Conservation (phyloP, 257 asterid genomes). For the Rubia yunnanensis region DNA sequence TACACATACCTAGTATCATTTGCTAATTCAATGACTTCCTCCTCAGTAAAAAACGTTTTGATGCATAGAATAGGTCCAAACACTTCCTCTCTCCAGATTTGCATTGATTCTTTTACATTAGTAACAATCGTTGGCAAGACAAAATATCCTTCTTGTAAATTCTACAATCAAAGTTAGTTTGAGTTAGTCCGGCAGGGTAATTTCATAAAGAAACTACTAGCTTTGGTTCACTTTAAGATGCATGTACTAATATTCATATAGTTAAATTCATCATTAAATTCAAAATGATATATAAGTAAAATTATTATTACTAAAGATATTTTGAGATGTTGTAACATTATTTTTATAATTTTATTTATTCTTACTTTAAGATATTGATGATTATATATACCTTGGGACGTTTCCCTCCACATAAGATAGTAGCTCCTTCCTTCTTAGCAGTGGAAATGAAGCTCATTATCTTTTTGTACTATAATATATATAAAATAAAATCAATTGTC, state of each 20-base stretch:
- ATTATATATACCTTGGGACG: conserved; percentile 69
- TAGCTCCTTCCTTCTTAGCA: conserved; percentile 84
- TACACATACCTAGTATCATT: conserved; percentile 73
- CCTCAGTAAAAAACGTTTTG: conserved; percentile 80
- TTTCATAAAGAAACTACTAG: too few relatives aligned
- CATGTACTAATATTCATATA: too few relatives aligned
- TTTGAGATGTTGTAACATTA: too few relatives aligned
- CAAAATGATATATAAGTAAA: too few relatives aligned
- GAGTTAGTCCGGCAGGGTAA: conserved; percentile 1
- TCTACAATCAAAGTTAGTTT: conserved; percentile 30
- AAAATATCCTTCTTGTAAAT: conserved; percentile 72
- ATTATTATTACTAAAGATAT: too few relatives aligned
- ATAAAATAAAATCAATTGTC: neutral
- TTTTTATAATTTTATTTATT: too few relatives aligned
- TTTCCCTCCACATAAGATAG: conserved; percentile 64
- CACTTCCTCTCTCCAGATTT: conserved; percentile 96
- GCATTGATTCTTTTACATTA: conserved; percentile 72
- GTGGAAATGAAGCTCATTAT: conserved; percentile 53
- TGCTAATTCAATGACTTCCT: conserved; percentile 84
- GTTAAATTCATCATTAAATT: too few relatives aligned
- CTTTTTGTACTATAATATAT: conserved; percentile 56
- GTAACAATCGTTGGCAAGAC: conserved; percentile 63
- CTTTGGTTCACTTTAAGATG: too few relatives aligned
- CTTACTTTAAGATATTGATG: too few relatives aligned
- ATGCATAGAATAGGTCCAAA: conserved; percentile 96